Evolutionary conservation across 768 basidiomycete genomes (phyloP), one percentile per base, ranked within the genome.

Genomic region (Lactarius sp.): DNA sequence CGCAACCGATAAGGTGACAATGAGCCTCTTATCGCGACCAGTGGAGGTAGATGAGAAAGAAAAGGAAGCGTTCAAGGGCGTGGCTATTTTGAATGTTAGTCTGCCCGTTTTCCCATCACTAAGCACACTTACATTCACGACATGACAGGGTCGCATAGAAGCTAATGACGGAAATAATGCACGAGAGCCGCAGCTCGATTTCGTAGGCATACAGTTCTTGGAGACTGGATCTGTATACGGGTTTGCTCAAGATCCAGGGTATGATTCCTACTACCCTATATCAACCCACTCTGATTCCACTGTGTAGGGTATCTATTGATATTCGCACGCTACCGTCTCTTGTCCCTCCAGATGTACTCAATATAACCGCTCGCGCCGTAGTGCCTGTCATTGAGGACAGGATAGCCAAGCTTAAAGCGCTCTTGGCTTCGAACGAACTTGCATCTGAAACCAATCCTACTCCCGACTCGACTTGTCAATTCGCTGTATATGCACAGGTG

Each of bases 201-300:
- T 93, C 65, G 86, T 88, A 70, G 91, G 88, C 1, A 77, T 92
- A 27, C 90, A 92, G 72, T 86, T 91, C 70, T 68, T 88, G 12
- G 72, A 79, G 31, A 87, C 88, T 60, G 91, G 91, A 0, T 81
- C 88, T 0, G 81, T 94, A n/a, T 90, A 85, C 69, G 91, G 88
- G 2, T 79, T 90, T 55, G 88, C 86, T 18, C 81, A 84, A 66
- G 81, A 85, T 4, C 70, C 72, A 18, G 85, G 85, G 90, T 91
- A 66, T 66, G 79, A 22, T 39, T 66, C 9, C 47, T 53, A 27
- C 20, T 22, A 31, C 36, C 59, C 16, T 6, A 44, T 68, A 39
- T 34, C 36, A 2, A 18, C 22, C 56, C n/a, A 5, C 18, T 49
- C 52, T 47, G 47, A 51, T 27, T 42, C 16, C 36, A 22, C 27